Evolutionary conservation across 2,329 filamentous ascomycete genomes (phyloP).

Genomic region (Trichoderma guizhouense): DNA sequence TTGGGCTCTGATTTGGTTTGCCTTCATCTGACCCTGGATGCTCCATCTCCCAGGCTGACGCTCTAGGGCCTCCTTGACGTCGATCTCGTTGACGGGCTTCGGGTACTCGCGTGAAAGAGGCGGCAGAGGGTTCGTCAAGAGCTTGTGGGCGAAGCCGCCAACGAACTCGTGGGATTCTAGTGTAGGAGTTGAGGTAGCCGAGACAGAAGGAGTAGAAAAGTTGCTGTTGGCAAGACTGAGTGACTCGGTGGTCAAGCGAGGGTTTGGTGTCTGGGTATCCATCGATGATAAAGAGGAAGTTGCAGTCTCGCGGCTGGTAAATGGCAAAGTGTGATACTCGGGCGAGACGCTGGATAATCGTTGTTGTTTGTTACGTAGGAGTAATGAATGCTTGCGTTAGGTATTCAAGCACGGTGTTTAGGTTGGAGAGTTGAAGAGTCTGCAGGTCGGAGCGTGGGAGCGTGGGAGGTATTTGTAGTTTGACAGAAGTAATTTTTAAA

Average conservation of each 20-base stretch:
- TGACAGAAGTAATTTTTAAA: background rate
- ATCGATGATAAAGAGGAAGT: background rate
- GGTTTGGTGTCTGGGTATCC: background rate
- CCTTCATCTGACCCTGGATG: slow-evolving; percentile 36
- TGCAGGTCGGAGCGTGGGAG: background rate
- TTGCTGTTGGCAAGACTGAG: slow-evolving; percentile 3
- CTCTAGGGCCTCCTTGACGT: slow-evolving; percentile 42
- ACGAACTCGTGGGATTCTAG: slow-evolving; percentile 12
- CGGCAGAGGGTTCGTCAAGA: slow-evolving; percentile 29
- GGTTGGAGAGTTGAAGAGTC: background rate
- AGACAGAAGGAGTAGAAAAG: slow-evolving; percentile 7
- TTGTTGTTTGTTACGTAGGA: background rate
- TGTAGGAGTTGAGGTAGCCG: slow-evolving; percentile 8
- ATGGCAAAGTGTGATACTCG: background rate
- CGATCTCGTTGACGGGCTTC: slow-evolving; percentile 38
- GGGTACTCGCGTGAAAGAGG: slow-evolving; percentile 38
- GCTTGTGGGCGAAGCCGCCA: background rate
- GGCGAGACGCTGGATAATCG: background rate
- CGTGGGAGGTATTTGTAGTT: slow-evolving; percentile 11
- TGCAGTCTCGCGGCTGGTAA: background rate
- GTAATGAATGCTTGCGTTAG: background rate
- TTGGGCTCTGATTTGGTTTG: slow-evolving; percentile 30
- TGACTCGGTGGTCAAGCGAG: slow-evolving; percentile 5
- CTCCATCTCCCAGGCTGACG: slow-evolving; percentile 43
- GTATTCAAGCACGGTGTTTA: background rate